Percentiles rank a stretch among this genome's conserved stretches.
phyloP scores from a whole-genome alignment of 2,329 filamentous ascomycete species.

The Botrytis medusae region DNA sequence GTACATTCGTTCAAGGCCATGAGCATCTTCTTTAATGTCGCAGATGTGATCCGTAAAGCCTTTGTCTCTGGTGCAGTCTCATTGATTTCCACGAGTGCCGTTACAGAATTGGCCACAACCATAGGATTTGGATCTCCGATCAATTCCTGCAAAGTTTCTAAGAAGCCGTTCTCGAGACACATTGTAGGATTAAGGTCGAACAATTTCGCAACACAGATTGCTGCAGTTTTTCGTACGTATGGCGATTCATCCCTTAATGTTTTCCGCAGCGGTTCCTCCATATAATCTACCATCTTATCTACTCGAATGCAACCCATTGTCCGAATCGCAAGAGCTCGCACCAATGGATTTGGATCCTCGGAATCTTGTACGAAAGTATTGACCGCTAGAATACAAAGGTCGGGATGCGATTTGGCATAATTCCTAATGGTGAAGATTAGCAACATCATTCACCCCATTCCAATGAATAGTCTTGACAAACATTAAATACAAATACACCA shows the following conservation, averaged over 20 bases:
- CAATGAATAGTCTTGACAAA: slow-evolving; percentile 42
- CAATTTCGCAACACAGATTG: slow-evolving; percentile 95
- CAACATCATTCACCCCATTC: neutral
- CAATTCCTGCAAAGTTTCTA: slow-evolving; percentile 90
- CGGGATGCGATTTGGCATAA: slow-evolving; percentile 98
- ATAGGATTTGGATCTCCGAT: slow-evolving; percentile 98
- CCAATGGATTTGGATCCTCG: slow-evolving; percentile 95
- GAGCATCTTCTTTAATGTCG: slow-evolving; percentile 88
- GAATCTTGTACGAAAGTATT: slow-evolving; percentile 99
- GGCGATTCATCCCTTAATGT: slow-evolving; percentile 96
- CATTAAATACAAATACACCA: slow-evolving; percentile 98
- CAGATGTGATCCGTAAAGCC: slow-evolving; percentile 77
- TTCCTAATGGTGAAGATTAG: slow-evolving; percentile 62
- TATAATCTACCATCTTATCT: slow-evolving; percentile 99
- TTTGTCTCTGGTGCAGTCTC: slow-evolving; percentile 89
- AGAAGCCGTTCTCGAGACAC: slow-evolving; percentile 95
- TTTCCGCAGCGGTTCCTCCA: slow-evolving; percentile 96
- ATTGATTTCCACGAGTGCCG: slow-evolving; percentile 85
- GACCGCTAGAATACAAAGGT: slow-evolving; percentile 96
- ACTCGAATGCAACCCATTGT: slow-evolving; percentile 99
- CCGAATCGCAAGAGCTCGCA: slow-evolving; percentile 89
- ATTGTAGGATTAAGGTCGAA: slow-evolving; percentile 91
- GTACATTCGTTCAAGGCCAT: slow-evolving; percentile 98
- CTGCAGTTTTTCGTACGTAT: slow-evolving; percentile 96
- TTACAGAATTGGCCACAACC: slow-evolving; percentile 97